Conservation (phyloP, 2,329 filamentous ascomycete species). For the Colletotrichum caudatum region DNA sequence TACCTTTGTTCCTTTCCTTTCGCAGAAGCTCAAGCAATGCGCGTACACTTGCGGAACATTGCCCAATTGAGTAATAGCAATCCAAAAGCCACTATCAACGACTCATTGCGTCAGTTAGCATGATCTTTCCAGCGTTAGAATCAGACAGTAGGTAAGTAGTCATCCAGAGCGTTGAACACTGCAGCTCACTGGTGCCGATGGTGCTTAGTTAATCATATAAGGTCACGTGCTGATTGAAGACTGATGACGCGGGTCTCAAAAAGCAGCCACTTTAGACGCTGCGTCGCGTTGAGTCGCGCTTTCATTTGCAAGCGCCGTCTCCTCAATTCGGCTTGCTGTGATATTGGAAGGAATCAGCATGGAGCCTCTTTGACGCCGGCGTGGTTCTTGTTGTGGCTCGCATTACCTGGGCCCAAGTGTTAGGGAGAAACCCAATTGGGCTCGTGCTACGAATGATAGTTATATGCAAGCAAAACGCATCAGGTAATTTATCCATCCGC, state of each 20-base stretch:
- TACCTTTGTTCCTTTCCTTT: not conserved
- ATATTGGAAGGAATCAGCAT: slow-evolving; percentile 33
- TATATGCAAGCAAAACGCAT: slow-evolving; percentile 7
- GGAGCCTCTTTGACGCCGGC: slow-evolving; percentile 36
- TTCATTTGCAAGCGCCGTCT: slow-evolving; percentile 4
- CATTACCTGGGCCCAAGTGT: slow-evolving; percentile 10
- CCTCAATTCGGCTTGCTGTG: slow-evolving; percentile 29
- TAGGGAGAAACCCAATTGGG: slow-evolving; percentile 4
- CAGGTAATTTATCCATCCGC: slow-evolving; percentile 22
- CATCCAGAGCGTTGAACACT: not conserved
- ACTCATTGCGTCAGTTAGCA: not conserved
- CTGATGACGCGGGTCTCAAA: slow-evolving; percentile 8
- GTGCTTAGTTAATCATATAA: not conserved
- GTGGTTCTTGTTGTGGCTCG: slow-evolving; percentile 32
- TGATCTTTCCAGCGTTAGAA: not conserved
- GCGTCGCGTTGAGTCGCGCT: slow-evolving; percentile 36
- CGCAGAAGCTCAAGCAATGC: slow-evolving; percentile 3
- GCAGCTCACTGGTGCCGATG: not conserved
- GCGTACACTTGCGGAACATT: not conserved
- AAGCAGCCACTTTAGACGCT: slow-evolving; percentile 30
- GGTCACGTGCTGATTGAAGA: slow-evolving; percentile 13
- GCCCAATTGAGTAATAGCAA: slow-evolving; percentile 7
- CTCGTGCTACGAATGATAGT: slow-evolving; percentile 11
- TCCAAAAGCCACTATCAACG: not conserved
- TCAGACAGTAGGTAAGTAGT: not conserved